Percentiles rank a stretch among this genome's conserved stretches.
Conservation (phyloP, 2,329 filamentous ascomycete species). For the Ophiostoma sp. region DNA sequence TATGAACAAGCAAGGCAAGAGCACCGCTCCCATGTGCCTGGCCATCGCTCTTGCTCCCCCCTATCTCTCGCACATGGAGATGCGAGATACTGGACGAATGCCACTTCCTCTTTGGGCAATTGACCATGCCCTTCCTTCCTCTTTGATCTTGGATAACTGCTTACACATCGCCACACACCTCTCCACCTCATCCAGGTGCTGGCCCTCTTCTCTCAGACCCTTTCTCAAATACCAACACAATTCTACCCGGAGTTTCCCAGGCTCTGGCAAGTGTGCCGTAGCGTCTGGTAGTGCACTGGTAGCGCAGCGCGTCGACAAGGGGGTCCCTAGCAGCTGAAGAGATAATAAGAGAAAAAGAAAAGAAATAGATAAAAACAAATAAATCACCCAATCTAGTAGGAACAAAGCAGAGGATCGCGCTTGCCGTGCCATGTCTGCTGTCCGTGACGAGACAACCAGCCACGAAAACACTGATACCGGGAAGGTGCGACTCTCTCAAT, state of each 20-base stretch:
- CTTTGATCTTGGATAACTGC: background rate
- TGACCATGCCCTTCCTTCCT: background rate
- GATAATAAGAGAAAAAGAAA: background rate
- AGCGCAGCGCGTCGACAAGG: conserved; percentile 6
- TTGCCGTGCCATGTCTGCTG: background rate
- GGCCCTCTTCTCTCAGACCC: background rate
- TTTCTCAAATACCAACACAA: no score
- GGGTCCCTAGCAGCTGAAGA: conserved; percentile 2
- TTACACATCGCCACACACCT: conserved; percentile 10
- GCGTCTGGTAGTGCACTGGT: conserved; percentile 2
- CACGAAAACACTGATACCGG: background rate
- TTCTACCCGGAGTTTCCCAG: no score
- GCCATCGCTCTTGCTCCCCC: background rate
- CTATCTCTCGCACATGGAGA: background rate
- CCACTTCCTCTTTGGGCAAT: conserved; percentile 2
- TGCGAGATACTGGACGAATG: background rate
- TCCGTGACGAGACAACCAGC: background rate
- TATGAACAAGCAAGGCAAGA: background rate
- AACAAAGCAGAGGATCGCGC: background rate
- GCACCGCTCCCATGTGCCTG: background rate
- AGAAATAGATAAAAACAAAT: background rate
- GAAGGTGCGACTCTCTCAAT: conserved; percentile 13
- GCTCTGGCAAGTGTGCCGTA: background rate
- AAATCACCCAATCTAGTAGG: background rate
- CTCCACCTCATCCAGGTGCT: background rate